Evolutionary conservation across 148 eudicot genomes (phyloP).

Genomic region (Rhododendron williamsianum): DNA sequence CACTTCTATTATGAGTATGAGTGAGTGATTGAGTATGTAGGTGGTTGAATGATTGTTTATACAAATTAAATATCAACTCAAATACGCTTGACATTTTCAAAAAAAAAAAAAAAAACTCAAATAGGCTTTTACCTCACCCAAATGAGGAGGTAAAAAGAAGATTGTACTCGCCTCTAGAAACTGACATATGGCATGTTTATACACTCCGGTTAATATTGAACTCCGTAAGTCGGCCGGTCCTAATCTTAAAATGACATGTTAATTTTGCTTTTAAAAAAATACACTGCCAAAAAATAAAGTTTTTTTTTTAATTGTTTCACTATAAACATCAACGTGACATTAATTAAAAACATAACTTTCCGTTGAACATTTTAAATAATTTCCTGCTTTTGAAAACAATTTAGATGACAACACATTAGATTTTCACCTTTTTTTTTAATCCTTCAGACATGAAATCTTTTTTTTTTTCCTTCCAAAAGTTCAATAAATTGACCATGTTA

Average conservation of each 20-base stretch:
- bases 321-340: background rate
- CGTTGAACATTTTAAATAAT: too few relatives aligned
- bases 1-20: too few relatives aligned
- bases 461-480: too few relatives aligned
- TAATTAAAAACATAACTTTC: too few relatives aligned
- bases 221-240: background rate
- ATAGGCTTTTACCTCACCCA: background rate
- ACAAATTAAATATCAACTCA: background rate
- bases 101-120: too few relatives aligned
- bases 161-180: background rate
- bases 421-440: too few relatives aligned
- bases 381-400: background rate
- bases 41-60: too few relatives aligned
- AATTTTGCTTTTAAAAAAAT: background rate
- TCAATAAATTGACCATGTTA: background rate
- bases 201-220: background rate
- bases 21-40: too few relatives aligned
- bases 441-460: background rate
- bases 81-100: too few relatives aligned
- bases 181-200: background rate
- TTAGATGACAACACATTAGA: background rate
- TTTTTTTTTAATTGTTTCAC: too few relatives aligned
- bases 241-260: background rate
- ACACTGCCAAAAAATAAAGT: background rate
- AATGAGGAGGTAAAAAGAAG: background rate